Conservation (phyloP, 257 asterid genomes). For the Ehretia macrophylla region DNA sequence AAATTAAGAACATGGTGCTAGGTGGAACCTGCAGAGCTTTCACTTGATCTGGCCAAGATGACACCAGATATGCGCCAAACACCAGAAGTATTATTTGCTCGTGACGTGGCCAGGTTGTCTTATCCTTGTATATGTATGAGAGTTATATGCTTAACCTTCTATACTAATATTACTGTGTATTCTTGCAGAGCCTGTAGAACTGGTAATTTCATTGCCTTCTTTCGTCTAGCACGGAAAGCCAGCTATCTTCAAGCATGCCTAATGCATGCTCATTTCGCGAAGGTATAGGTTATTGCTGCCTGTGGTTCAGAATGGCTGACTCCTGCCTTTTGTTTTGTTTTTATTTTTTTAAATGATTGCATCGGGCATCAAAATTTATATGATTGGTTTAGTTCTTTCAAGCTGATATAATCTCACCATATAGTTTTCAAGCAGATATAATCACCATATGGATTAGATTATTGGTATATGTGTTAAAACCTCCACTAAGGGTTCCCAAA, state of each 20-base stretch:
- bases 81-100: constrained; percentile 84
- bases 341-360: not conserved
- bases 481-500: too few species aligned
- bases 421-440: too few species aligned
- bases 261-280: constrained; percentile 98
- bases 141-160: not conserved
- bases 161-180: constrained; percentile 1
- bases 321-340: not conserved
- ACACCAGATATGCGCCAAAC: constrained; percentile 88
- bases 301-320: not conserved
- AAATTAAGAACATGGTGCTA: constrained; percentile 58
- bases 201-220: constrained; percentile 87
- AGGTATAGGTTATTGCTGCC: constrained; percentile 47
- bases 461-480: too few species aligned
- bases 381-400: too few species aligned
- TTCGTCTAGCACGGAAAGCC: constrained; percentile 88
- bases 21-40: constrained; percentile 99
- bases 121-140: constrained; percentile 11
- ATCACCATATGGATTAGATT: too few species aligned
- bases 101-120: constrained; percentile 90
- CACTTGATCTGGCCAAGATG: constrained; percentile 98
- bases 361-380: not conserved
- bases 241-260: constrained; percentile 95
- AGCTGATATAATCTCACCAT: too few species aligned
- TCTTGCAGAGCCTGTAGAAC: constrained; percentile 92